These are phyloP conservation scores for Boletus rubropictus DNA, from an alignment of 768 basidiomycete genomes.

Conservation along the genomic window DNA sequence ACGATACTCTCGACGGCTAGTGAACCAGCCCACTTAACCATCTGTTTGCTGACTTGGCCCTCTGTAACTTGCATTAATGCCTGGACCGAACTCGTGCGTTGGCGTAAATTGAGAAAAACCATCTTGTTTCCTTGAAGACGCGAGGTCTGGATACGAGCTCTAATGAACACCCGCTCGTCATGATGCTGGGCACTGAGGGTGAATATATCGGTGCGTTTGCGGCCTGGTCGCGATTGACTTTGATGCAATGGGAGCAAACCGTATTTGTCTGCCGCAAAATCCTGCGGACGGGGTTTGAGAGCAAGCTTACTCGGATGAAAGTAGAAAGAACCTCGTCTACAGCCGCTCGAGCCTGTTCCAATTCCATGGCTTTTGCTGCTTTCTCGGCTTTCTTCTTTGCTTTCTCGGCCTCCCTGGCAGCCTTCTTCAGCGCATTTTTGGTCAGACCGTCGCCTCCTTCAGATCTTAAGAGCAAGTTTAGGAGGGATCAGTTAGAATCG, in stretches of 20 bases:
- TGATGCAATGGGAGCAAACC: constrained; percentile 87
- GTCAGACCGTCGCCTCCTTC: constrained; percentile 49
- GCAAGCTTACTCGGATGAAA: constrained; percentile 31
- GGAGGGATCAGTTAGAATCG: not conserved
- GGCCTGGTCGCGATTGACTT: constrained; percentile 70
- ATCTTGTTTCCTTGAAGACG: constrained; percentile 93
- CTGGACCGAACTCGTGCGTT: constrained; percentile 82
- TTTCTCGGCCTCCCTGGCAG: constrained; percentile 86
- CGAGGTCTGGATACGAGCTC: constrained; percentile 87
- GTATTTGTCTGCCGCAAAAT: constrained; percentile 74
- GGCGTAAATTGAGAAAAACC: constrained; percentile 89
- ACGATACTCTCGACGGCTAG: constrained; percentile 87
- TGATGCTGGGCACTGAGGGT: constrained; percentile 56
- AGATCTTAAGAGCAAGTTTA: constrained; percentile 12
- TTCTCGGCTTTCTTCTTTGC: constrained; percentile 84
- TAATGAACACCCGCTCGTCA: constrained; percentile 73
- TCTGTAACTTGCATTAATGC: constrained; percentile 69
- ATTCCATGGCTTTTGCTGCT: constrained; percentile 71
- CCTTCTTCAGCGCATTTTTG: constrained; percentile 89
- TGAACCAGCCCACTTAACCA: constrained; percentile 87
- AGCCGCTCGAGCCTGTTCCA: constrained; percentile 65
- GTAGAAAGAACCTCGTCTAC: constrained; percentile 42
- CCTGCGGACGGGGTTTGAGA: constrained; percentile 39
- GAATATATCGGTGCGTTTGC: constrained; percentile 57
- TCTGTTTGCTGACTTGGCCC: constrained; percentile 87